Evolutionary conservation across 2,329 filamentous ascomycete species (phyloP).

Genomic region (Gaeumannomyces sp.): DNA sequence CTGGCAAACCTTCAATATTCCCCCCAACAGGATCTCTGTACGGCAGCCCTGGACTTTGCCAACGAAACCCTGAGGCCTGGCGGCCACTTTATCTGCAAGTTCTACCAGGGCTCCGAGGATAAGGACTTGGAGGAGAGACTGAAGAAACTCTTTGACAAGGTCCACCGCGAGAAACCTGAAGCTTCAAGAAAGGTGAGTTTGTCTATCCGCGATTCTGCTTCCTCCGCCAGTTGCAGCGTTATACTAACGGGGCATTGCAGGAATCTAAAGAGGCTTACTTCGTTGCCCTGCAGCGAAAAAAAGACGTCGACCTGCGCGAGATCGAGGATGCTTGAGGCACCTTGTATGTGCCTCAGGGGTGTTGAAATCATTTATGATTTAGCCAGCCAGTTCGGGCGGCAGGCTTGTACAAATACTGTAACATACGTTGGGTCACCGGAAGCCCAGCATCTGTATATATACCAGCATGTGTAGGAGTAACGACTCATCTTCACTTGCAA

Average conservation of each 20-base stretch:
- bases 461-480: not conserved
- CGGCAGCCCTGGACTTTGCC: conserved; percentile 76
- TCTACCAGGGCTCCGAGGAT: conserved; percentile 88
- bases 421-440: not conserved
- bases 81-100: conserved; percentile 95
- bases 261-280: conserved; percentile 85
- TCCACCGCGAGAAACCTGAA: conserved; percentile 84
- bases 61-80: conserved; percentile 75
- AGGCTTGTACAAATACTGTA: not conserved
- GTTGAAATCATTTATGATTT: not conserved
- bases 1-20: not conserved
- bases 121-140: conserved; percentile 69
- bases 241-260: conserved; percentile 32
- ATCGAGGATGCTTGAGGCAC: conserved; percentile 11
- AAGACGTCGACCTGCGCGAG: conserved; percentile 24
- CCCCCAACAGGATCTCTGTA: conserved; percentile 70
- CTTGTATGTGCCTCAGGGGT: not conserved
- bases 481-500: not conserved
- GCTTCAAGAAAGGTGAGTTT: conserved; percentile 73
- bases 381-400: no score
- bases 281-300: conserved; percentile 67
- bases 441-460: not conserved
- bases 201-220: not conserved
- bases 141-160: conserved; percentile 69
- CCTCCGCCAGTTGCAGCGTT: not conserved